Base-by-base conservation (phyloP, 2,329 filamentous ascomycete species). In the Trichoderma cornu-damae region DNA sequence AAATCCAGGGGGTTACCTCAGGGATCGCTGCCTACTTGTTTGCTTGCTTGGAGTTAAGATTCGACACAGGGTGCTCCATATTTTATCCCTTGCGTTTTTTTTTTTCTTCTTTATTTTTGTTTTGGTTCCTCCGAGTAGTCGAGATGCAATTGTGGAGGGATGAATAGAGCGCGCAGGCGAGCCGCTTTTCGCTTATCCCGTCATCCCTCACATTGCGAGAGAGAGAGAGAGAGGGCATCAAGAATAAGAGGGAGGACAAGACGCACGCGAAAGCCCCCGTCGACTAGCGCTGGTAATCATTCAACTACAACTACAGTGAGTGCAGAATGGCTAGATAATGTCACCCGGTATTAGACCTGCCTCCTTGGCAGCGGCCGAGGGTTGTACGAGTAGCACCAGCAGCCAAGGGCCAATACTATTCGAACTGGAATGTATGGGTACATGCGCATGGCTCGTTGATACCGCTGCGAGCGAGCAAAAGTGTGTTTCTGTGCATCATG, bases 171-270 rank as follows among this genome's bases (percentile, higher is more conserved):
- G n/a, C 5, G 28, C 22, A 35, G 2, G 16, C 44, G 32, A 47
- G 51, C 51, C 51, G 51, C 42, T 22, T 43, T 54, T 47, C 51
- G 42, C 51, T 30, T 55, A 55, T 47, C 42, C 51, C 42, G 7
- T n/a, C 16, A 22, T 55, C 51, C 42, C 32, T 47, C 32, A 37
- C 42, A 28, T 20, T 32, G 20, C 6, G 24, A n/a, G n/a, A n/a
- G n/a, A n/a, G n/a, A n/a, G n/a, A n/a, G n/a, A n/a, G n/a, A n/a
- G n/a, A 35, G 35, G 18, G 26, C 37, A 42, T 32, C 24, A 51
- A n/a, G 35, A 14, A 1, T n/a, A 38, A 3, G n/a, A 52, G 5
- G 3, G 20, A 38, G 42, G 49, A 52, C 20, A 37, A 18, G 32
- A 34, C 30, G 24, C 20, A 37, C 42, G 42, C 32, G 20, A 38